Conservation (phyloP, 2,329 filamentous ascomycete genomes). For the Neopestalotiopsis rosae region DNA sequence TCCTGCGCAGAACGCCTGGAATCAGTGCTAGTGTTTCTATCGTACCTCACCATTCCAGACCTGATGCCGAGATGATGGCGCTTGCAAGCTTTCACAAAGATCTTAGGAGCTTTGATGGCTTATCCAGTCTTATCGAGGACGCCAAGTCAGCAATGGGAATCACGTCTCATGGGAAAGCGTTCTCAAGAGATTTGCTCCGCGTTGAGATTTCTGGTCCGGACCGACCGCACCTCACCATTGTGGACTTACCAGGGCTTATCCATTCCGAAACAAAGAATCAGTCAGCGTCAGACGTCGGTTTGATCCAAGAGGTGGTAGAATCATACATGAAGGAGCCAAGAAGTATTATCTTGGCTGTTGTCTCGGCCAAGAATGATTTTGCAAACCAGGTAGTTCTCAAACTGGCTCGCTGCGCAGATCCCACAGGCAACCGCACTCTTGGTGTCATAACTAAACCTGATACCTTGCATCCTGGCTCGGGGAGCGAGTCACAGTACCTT, state of each 20-base stretch:
- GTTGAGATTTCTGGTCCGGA: constrained; percentile 54
- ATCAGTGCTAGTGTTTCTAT: constrained; percentile 43
- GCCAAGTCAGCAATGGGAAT: constrained; percentile 57
- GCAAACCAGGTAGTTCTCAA: constrained; percentile 64
- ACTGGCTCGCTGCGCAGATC: constrained; percentile 43
- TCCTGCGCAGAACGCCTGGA: constrained; percentile 52
- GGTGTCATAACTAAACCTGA: constrained; percentile 59
- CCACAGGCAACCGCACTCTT: constrained; percentile 48
- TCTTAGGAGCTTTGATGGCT: constrained; percentile 35
- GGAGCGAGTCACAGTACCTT: constrained; percentile 44
- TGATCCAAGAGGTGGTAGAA: constrained; percentile 53
- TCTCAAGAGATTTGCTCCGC: constrained; percentile 53
- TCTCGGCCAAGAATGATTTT: constrained; percentile 61
- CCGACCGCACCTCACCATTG: constrained; percentile 59
- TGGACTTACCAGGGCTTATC: constrained; percentile 64
- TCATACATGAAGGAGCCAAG: constrained; percentile 61
- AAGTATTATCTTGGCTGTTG: constrained; percentile 65
- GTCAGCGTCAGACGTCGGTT: constrained; percentile 46
- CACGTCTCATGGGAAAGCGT: constrained; percentile 38
- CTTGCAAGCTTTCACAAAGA: constrained; percentile 30
- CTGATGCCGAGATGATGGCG: constrained; percentile 29
- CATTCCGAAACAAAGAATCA: constrained; percentile 52
- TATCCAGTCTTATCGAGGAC: constrained; percentile 42
- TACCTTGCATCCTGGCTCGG: constrained; percentile 38
- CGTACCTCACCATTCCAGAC: constrained; percentile 36